Base-by-base conservation (phyloP, 1,284 basidiomycete species). In the Blastosporella zonata region DNA sequence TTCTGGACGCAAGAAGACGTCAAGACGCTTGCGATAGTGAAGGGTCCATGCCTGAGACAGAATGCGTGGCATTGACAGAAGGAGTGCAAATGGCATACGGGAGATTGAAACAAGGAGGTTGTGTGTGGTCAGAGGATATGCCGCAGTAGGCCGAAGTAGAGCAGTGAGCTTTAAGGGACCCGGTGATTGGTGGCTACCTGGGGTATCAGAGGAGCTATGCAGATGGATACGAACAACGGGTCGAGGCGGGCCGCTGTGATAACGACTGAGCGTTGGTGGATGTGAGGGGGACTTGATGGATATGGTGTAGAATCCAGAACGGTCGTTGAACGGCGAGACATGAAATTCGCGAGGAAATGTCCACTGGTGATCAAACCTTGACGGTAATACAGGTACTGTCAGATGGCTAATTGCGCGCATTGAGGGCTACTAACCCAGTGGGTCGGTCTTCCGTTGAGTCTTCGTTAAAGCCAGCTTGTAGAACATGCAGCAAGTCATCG, bases 241-340 rank as follows among this genome's bases (percentile, higher is more conserved):
- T 25, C 59, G 64, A 1, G 70, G 71, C 4, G 60, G 33, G 3
- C 20, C 17, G n/a, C 17, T 18, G n/a, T 35, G 15, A 18, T 18
- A 4, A 15, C 2, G 31, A 53, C 7, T 47, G 33, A 8, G 43
- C 34, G 23, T 62, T 50, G 79, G 71, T 0, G 77, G 63, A 55
- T 78, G 71, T 1, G 59, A 71, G 12, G 77, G 82, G 28, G 58
- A 63, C 54, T 64, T 74, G 31, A 82, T 56, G 27, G 79, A 71
- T 33, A 82, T 68, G 2, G 62, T 75, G 63, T 90, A 90, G 64
- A 70, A 84, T 0, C 87, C 87, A 15, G 74, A 72, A 2, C 87
- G 75, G 57, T 89, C 83, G 63, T 90, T 90, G 73, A 90, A 90
- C 0, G 88, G 87, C 0, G 86, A 90, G 22, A 90, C 88, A 59